A percentile compares a stretch with the other conserved stretches of the same genome.
Conservation (phyloP, 805 yeast species). For the Saccharomyces jurei region DNA sequence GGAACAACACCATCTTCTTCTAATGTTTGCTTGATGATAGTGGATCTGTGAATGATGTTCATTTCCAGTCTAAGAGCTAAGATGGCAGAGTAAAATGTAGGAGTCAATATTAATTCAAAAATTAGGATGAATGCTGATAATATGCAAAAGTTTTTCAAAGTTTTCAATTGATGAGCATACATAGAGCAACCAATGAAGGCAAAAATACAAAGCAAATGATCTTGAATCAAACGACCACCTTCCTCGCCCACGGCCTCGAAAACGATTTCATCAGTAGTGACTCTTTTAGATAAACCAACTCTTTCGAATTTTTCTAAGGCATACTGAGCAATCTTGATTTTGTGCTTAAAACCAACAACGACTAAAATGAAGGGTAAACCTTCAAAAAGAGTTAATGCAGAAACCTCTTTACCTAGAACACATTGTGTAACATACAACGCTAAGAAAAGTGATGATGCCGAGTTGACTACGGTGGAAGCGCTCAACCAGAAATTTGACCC, state of each 20-base stretch:
- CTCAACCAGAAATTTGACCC: constrained; percentile 89
- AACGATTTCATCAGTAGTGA: constrained; percentile 25
- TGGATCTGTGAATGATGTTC: constrained; percentile 72
- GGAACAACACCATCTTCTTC: constrained; percentile 89
- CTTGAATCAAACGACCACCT: constrained; percentile 46
- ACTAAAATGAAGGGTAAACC: constrained; percentile 92
- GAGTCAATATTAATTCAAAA: constrained; percentile 63
- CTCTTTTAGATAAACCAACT: constrained; percentile 29
- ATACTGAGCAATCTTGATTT: constrained; percentile 59
- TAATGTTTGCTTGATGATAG: constrained; percentile 65
- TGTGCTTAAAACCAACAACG: constrained; percentile 84
- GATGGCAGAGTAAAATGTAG: constrained; percentile 76
- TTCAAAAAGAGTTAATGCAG: constrained; percentile 71
- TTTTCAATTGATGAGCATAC: constrained; percentile 59
- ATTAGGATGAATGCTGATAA: constrained; percentile 61
- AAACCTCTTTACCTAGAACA: constrained; percentile 50
- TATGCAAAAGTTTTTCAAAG: constrained; percentile 73
- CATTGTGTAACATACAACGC: constrained; percentile 61
- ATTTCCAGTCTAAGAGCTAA: constrained; percentile 85
- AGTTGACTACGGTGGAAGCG: constrained; percentile 66
- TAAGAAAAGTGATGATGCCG: constrained; percentile 74
- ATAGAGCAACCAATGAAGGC: constrained; percentile 62
- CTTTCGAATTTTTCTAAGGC: constrained; percentile 36
- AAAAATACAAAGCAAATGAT: constrained; percentile 62
- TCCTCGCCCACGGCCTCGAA: constrained; percentile 31